Evolutionary conservation across 208 protist genomes (phyloP).

Genomic region (Tritrichomonas musculus): DNA sequence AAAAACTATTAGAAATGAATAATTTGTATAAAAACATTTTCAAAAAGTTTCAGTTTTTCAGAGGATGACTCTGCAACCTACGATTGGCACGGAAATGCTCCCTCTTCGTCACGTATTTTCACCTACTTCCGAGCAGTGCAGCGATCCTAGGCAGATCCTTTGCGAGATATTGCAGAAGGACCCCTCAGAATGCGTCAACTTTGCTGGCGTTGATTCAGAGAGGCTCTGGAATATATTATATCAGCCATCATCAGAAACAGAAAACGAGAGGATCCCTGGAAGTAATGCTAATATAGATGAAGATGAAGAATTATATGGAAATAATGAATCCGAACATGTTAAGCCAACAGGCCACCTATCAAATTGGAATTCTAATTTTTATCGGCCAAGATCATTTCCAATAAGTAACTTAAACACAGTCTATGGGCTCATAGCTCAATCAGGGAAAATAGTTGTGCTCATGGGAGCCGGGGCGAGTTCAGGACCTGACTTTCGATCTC

Average conservation of each 20-base stretch:
- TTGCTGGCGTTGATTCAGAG: not conserved
- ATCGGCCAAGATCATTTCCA: not conserved
- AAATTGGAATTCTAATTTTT: not conserved
- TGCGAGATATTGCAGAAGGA: not conserved
- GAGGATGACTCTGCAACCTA: too few relatives aligned
- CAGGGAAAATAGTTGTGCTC: not conserved
- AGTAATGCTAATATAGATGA: too few relatives aligned
- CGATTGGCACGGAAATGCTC: not conserved
- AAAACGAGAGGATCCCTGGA: too few relatives aligned
- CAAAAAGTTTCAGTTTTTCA: too few relatives aligned
- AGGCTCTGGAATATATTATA: not conserved
- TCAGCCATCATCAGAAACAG: too few relatives aligned
- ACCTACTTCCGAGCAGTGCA: not conserved
- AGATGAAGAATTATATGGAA: not conserved
- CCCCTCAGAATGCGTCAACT: not conserved
- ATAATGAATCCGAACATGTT: not conserved
- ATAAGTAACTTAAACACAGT: too few relatives aligned
- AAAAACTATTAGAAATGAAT: too few relatives aligned
- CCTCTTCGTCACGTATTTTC: not conserved
- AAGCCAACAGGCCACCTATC: not conserved
- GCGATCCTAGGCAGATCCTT: not conserved
- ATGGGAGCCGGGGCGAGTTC: not conserved
- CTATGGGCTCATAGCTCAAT: not conserved
- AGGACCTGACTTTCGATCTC: constrained; percentile 8
- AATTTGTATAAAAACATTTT: too few relatives aligned